Conservation (phyloP, 2,329 filamentous ascomycete genomes). For the Geosmithia morbida region DNA sequence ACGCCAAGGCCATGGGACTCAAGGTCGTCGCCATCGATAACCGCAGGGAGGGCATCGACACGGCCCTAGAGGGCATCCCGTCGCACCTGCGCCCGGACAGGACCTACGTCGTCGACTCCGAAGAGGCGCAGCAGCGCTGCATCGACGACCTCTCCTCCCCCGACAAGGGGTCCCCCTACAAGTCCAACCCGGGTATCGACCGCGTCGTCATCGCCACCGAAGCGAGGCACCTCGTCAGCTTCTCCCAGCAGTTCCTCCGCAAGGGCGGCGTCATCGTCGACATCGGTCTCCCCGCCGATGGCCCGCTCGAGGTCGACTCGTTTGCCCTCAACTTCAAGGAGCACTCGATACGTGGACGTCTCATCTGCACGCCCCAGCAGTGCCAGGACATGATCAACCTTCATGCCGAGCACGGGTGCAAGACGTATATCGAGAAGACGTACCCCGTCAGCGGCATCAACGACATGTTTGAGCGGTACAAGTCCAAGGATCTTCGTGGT, state of each 20-base stretch:
- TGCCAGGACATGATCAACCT: not conserved
- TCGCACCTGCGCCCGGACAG: not conserved
- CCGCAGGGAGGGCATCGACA: slow-evolving; percentile 1
- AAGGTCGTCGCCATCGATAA: slow-evolving; percentile 10
- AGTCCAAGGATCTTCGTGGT: not conserved
- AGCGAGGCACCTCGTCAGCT: not conserved
- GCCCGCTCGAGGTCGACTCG: not conserved
- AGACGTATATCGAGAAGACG: not conserved
- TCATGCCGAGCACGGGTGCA: not conserved
- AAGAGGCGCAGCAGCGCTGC: not conserved
- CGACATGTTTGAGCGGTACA: not conserved
- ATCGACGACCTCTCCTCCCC: not conserved
- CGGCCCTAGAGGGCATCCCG: not conserved
- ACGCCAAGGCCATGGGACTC: slow-evolving; percentile 48
- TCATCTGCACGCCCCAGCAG: not conserved
- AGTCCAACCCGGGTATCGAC: not conserved
- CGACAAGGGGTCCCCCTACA: not conserved
- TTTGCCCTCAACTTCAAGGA: not conserved
- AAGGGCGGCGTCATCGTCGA: not conserved
- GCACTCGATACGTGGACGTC: not conserved
- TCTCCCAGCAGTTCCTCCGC: not conserved
- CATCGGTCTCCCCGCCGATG: not conserved
- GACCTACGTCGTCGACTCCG: not conserved
- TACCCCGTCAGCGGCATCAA: not conserved
- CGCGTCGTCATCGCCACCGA: not conserved